Conservation (phyloP, 441 rosid genomes). For the Populus trichocarpa region DNA sequence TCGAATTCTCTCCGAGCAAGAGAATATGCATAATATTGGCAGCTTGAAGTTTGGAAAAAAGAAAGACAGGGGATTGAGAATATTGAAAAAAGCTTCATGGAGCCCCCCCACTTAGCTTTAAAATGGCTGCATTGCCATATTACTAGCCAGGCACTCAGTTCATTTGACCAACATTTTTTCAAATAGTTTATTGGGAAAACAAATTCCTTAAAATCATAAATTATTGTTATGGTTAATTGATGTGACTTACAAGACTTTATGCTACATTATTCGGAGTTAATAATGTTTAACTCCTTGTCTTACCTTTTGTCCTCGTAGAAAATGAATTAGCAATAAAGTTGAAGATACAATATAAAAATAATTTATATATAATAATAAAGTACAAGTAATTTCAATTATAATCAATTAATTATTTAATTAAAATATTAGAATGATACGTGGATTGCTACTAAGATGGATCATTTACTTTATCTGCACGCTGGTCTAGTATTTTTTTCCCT, state of each 20-base stretch:
- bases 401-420: neutral
- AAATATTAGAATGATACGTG: neutral
- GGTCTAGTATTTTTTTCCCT: no score
- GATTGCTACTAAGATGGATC: no score
- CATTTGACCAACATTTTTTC: neutral
- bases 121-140: neutral
- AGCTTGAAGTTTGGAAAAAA: neutral
- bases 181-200: neutral
- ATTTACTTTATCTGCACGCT: no score
- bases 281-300: neutral
- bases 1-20: conserved; percentile 14
- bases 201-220: neutral
- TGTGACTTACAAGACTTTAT: neutral
- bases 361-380: no score
- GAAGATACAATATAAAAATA: neutral
- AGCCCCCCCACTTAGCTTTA: neutral
- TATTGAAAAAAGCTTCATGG: neutral
- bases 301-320: neutral
- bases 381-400: neutral
- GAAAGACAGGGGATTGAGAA: neutral
- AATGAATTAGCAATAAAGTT: neutral
- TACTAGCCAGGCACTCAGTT: neutral
- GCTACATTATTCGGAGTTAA: neutral
- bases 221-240: neutral
- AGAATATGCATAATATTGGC: neutral